These are phyloP conservation scores for Suillus spraguei DNA, from an alignment of 768 basidiomycete genomes.

Conservation along the genomic window DNA sequence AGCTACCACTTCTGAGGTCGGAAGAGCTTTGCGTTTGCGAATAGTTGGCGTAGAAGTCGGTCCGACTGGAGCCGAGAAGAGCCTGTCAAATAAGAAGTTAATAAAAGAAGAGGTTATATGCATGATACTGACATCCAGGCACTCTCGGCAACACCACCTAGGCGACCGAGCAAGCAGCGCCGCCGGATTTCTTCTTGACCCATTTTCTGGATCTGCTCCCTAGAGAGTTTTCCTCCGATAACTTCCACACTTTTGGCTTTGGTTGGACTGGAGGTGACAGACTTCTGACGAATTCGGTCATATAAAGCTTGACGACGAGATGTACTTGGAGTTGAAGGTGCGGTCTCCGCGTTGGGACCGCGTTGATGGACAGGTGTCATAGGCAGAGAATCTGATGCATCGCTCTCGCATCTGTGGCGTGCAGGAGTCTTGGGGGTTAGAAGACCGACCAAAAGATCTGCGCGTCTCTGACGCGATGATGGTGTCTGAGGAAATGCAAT, in stretches of 20 bases:
- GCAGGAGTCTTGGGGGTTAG: conserved; percentile 41
- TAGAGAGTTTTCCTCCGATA: conserved; percentile 51
- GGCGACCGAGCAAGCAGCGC: conserved; percentile 74
- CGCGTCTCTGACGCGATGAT: conserved; percentile 45
- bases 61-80: conserved; percentile 68
- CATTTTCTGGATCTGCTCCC: conserved; percentile 69
- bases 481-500: conserved; percentile 68
- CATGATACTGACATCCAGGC: conserved; percentile 73
- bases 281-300: conserved; percentile 77
- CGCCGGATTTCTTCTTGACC: conserved; percentile 79
- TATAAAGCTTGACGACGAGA: conserved; percentile 80
- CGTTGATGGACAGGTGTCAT: conserved; percentile 70
- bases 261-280: conserved; percentile 66
- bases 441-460: conserved; percentile 37
- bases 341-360: conserved; percentile 54
- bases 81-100: conserved; percentile 41
- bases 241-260: conserved; percentile 49
- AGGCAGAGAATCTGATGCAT: conserved; percentile 44
- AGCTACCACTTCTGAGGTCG: conserved; percentile 61
- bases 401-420: conserved; percentile 48
- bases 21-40: conserved; percentile 74
- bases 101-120: background rate
- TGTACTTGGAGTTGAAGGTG: conserved; percentile 69
- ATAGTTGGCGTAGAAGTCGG: conserved; percentile 53
- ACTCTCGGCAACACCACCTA: conserved; percentile 82